These are phyloP conservation scores for Pyracantha coccinea DNA, from an alignment of 331 rosid species.

Conservation along the genomic window DNA sequence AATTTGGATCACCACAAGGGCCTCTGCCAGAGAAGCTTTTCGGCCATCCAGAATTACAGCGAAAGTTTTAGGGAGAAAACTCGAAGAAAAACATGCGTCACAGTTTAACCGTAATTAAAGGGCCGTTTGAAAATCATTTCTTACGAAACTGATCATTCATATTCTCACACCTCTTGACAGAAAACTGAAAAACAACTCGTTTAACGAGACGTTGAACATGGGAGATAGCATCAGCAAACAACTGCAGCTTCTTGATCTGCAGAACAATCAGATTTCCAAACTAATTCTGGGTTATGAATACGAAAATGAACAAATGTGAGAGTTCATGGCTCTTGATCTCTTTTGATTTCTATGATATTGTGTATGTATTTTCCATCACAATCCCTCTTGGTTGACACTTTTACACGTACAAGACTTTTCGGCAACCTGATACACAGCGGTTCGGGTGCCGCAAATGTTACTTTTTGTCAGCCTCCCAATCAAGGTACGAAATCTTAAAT, in stretches of 20 bases:
- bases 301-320: slow-evolving; percentile 51
- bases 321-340: background rate
- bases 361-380: background rate
- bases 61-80: slow-evolving; percentile 32
- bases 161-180: slow-evolving; percentile 28
- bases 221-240: slow-evolving; percentile 52
- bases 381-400: slow-evolving; percentile 1
- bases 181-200: slow-evolving; percentile 50
- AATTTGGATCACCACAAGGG: slow-evolving; percentile 66
- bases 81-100: background rate
- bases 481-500: slow-evolving; percentile 33
- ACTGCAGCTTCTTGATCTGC: slow-evolving; percentile 75
- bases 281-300: slow-evolving; percentile 34
- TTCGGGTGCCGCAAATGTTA: slow-evolving; percentile 27
- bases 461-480: slow-evolving; percentile 42
- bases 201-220: slow-evolving; percentile 58
- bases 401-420: slow-evolving; percentile 35
- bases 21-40: slow-evolving; percentile 57
- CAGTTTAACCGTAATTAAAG: background rate
- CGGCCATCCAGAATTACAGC: slow-evolving; percentile 63
- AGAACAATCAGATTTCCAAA: slow-evolving; percentile 49
- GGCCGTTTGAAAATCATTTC: too few relatives aligned
- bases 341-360: background rate
- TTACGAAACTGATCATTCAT: background rate
- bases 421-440: slow-evolving; percentile 53